Conservation (phyloP, 805 yeast genomes). For the Schizosaccharomyces octosporus region DNA sequence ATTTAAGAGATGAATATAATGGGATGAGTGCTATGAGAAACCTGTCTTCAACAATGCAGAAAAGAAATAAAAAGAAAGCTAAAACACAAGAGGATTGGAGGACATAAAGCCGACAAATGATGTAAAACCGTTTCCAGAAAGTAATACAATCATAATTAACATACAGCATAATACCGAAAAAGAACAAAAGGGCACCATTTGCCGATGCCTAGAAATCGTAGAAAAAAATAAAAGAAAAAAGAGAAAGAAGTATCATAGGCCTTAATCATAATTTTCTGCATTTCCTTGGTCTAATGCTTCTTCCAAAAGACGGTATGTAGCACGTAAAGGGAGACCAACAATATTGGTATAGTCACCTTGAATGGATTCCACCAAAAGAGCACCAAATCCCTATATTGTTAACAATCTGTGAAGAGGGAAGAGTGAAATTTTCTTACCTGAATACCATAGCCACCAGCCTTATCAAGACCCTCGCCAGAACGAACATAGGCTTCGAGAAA, state of each 20-base stretch:
- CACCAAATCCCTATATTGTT: constrained; percentile 34
- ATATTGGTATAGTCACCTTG: constrained; percentile 69
- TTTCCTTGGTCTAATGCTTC: constrained; percentile 8
- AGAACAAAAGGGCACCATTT: background rate
- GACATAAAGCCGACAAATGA: background rate
- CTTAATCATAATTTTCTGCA: background rate
- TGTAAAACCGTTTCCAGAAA: too few relatives aligned
- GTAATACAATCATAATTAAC: too few relatives aligned
- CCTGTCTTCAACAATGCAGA: too few relatives aligned
- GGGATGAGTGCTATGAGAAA: too few relatives aligned
- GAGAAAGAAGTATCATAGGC: background rate
- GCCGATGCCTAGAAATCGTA: background rate
- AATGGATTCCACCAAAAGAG: constrained; percentile 30
- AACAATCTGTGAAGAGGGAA: background rate
- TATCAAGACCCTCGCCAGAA: constrained; percentile 49
- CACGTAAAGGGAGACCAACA: constrained; percentile 60
- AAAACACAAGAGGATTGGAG: constrained; percentile 4
- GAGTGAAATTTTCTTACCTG: background rate
- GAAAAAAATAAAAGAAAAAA: background rate
- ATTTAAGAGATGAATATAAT: too few relatives aligned
- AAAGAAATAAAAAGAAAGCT: background rate
- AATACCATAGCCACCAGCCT: constrained; percentile 80
- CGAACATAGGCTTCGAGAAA: constrained; percentile 37
- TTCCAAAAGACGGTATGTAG: constrained; percentile 25
- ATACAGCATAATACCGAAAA: background rate